Base-by-base conservation (phyloP, 805 yeast genomes). In the Schwanniomyces sp. region DNA sequence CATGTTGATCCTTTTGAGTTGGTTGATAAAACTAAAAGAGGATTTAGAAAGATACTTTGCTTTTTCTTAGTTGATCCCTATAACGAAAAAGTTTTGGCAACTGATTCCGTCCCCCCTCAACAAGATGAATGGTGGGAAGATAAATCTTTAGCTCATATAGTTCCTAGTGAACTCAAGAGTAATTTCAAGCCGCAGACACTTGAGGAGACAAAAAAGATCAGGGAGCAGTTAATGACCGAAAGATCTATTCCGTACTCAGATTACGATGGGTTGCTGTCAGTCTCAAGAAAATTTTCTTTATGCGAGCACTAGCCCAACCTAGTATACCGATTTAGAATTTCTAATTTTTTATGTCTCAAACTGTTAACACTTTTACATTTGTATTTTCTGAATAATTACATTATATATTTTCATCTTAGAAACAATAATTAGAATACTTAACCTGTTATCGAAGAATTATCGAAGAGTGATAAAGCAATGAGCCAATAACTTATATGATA, bases 61-160 rank as follows among this genome's bases (percentile, higher is more conserved):
- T 70, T 70, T 48, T 73, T 72, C 45, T 17, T 73, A 3, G 66
- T 63, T n/a, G 75, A 71, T 45, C 76, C 75, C 0, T 45, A 56
- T 46, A 63, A 70, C 49, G 54, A 59, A 1, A 39, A 32, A 11
- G 70, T 69, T 0, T 46, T 56, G 2, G 27, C 69, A 2, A 60
- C 74, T 0, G 64, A 55, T 2, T 50, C 58, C 4, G 74, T 72
- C 3, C 74, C 75, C 4, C 74, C 74, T 2, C 75, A 70, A 50
- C 74, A 70, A 48, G 38, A 52, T 34, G 57, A 54, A 10, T 72
- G 76, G 77, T 59, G 62, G 59, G 53, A 53, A 5, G 57, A 56
- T 26, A 48, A 42, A 7, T 45, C 39, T 10, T 39, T 46, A 4
- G 48, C 44, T 27, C 40, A 44, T 18, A 32, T 55, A 14, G 37